These are phyloP conservation scores for Physaria fendleri DNA, from an alignment of 345 rosid genomes.

Conservation along the genomic window DNA sequence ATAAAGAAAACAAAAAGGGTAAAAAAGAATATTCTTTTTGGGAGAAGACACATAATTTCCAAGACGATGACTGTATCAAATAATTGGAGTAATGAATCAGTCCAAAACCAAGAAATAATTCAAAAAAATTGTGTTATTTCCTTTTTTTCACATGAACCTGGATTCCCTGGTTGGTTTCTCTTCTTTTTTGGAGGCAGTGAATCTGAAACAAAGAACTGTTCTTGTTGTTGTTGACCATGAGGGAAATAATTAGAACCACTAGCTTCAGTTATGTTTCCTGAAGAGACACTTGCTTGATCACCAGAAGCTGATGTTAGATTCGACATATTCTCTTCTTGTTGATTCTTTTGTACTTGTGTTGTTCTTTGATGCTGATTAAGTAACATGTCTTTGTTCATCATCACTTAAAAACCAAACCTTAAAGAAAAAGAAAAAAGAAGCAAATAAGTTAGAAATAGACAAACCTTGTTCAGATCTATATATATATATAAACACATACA, in stretches of 20 bases:
- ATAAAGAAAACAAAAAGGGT: slow-evolving; percentile 22
- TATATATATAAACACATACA: neutral
- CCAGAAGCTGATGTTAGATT: slow-evolving; percentile 85
- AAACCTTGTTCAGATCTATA: slow-evolving; percentile 23
- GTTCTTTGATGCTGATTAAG: slow-evolving; percentile 31
- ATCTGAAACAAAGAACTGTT: slow-evolving; percentile 41
- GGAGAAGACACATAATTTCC: slow-evolving; percentile 24
- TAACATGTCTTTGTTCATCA: slow-evolving; percentile 45
- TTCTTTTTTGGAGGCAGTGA: slow-evolving; percentile 53
- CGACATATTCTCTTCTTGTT: slow-evolving; percentile 71
- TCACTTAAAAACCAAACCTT: slow-evolving; percentile 1
- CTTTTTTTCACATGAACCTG: slow-evolving; percentile 45
- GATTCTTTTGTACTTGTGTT: slow-evolving; percentile 25
- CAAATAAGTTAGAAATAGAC: slow-evolving; percentile 19
- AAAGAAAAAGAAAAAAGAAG: neutral
- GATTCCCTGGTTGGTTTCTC: slow-evolving; percentile 88
- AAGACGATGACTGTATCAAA: slow-evolving; percentile 24
- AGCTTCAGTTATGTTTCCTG: slow-evolving; percentile 53
- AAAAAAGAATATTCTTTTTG: slow-evolving; percentile 27
- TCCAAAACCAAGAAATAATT: slow-evolving; percentile 14
- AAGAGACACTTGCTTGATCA: slow-evolving; percentile 70
- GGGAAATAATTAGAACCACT: slow-evolving; percentile 32
- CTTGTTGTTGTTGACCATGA: slow-evolving; percentile 35
- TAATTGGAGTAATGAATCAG: slow-evolving; percentile 23
- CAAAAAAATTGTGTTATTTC: neutral